Evolutionary conservation across 225 moss, liverwort and hornwort species (phyloP).

Genomic region (Polytrichum commune): DNA sequence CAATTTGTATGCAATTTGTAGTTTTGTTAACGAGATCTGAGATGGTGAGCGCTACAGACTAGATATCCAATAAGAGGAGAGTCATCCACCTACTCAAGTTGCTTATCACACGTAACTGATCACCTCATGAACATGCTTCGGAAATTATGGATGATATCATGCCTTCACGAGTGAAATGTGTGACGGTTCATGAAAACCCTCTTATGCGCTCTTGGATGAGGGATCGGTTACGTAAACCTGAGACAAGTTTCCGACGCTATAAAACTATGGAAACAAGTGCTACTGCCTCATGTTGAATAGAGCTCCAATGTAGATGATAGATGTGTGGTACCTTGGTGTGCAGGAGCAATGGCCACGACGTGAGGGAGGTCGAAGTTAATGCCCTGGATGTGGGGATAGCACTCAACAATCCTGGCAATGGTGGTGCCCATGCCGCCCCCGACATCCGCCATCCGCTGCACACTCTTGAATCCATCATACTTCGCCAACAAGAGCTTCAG

Average conservation of each 20-base stretch:
- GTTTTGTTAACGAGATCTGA: not conserved
- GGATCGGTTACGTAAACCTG: no score
- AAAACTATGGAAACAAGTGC: no score
- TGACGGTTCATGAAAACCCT: no score
- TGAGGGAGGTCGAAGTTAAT: constrained; percentile 50
- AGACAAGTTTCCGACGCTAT: no score
- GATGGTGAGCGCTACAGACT: no score
- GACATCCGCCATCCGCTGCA: constrained; percentile 24
- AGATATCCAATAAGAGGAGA: no score
- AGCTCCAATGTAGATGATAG: not conserved
- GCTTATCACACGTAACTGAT: not conserved
- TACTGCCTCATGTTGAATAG: not conserved
- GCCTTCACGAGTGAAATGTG: no score
- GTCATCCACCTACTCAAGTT: no score
- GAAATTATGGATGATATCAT: no score
- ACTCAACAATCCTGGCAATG: constrained; percentile 33
- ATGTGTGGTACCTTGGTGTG: constrained; percentile 24
- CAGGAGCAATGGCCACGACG: constrained; percentile 36
- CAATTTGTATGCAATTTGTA: no score
- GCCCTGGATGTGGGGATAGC: constrained; percentile 40
- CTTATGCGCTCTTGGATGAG: no score
- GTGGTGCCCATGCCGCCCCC: constrained; percentile 46
- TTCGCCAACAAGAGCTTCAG: constrained; percentile 2
- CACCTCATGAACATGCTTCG: no score
- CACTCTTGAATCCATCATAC: constrained; percentile 12